Evolutionary conservation across 140 eudicot genomes (phyloP).

Genomic region (Senecio squalidus): DNA sequence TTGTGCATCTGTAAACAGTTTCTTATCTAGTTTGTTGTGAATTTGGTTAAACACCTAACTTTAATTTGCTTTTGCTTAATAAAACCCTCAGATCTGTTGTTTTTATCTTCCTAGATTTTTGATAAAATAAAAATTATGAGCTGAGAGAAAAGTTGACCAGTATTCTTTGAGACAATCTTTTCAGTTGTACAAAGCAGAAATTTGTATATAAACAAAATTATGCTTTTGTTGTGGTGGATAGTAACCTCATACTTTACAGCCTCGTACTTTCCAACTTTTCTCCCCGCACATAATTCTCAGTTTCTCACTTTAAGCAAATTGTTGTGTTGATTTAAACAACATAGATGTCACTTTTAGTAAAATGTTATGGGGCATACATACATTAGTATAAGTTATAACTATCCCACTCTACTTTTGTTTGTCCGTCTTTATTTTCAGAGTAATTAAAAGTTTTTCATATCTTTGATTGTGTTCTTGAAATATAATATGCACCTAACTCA

Average conservation of each 20-base stretch:
- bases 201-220: background rate
- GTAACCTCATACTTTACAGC: slow-evolving; percentile 6
- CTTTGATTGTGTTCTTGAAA: too few species aligned
- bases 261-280: slow-evolving; percentile 4
- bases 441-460: too few species aligned
- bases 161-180: background rate
- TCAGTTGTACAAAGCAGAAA: slow-evolving; percentile 2
- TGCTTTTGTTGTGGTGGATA: background rate
- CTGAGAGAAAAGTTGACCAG: background rate
- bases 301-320: too few species aligned
- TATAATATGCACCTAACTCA: too few species aligned
- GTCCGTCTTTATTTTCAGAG: too few species aligned
- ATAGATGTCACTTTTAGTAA: too few species aligned
- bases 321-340: too few species aligned
- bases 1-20: background rate
- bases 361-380: too few species aligned
- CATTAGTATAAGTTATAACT: too few species aligned
- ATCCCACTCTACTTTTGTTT: too few species aligned
- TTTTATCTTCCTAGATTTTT: background rate
- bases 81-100: background rate
- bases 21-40: background rate
- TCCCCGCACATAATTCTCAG: background rate
- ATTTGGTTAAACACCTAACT: background rate
- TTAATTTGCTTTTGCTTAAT: background rate
- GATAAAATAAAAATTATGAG: background rate